These are phyloP conservation scores for Yamadazyma paraphyllophila DNA, from an alignment of 805 yeast genomes.

Conservation along the genomic window DNA sequence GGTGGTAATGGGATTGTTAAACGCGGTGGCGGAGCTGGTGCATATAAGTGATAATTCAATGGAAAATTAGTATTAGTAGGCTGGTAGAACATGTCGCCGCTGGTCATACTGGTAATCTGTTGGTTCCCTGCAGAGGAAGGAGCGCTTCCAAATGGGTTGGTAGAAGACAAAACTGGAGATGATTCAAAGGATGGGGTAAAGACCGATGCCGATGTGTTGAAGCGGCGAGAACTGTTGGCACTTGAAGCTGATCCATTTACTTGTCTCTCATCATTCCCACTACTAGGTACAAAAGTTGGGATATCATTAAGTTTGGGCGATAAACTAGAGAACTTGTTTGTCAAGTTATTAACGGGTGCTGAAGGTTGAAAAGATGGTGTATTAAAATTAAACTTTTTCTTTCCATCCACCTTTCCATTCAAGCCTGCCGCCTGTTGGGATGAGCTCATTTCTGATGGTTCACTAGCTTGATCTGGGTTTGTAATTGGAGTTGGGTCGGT, in stretches of 20 bases:
- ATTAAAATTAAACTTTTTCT: slow-evolving; percentile 34
- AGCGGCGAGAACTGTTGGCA: slow-evolving; percentile 19
- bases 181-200: slow-evolving; percentile 29
- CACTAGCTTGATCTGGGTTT: background rate
- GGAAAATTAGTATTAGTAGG: slow-evolving; percentile 37
- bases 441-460: background rate
- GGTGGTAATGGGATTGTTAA: slow-evolving; percentile 57
- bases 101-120: slow-evolving; percentile 3
- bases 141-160: slow-evolving; percentile 6
- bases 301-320: slow-evolving; percentile 50
- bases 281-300: slow-evolving; percentile 50
- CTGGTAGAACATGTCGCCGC: slow-evolving; percentile 20
- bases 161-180: slow-evolving; percentile 1
- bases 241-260: background rate
- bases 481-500: background rate
- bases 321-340: slow-evolving; percentile 40
- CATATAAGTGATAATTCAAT: slow-evolving; percentile 81
- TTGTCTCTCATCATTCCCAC: slow-evolving; percentile 9
- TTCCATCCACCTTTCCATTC: slow-evolving; percentile 3
- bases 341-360: slow-evolving; percentile 20
- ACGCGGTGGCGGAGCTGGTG: slow-evolving; percentile 85
- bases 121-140: slow-evolving; percentile 9
- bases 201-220: slow-evolving; percentile 39
- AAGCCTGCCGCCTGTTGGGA: background rate
- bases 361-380: slow-evolving; percentile 45